Evolutionary conservation across 257 asterid genomes (phyloP).

Genomic region (Plantago ovata): DNA sequence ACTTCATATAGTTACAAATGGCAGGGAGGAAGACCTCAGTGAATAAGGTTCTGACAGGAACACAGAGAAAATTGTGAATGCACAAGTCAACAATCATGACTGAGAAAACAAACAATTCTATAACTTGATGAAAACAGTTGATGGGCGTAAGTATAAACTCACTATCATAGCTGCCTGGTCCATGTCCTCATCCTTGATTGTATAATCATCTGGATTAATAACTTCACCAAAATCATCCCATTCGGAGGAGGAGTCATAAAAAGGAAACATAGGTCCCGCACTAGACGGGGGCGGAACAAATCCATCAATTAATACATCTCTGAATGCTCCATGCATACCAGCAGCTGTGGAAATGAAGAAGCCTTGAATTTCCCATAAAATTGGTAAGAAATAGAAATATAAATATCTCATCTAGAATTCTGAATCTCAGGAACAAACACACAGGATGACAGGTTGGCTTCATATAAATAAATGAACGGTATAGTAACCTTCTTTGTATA

Average conservation of each 20-base stretch:
- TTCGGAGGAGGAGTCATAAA: slow-evolving; percentile 55
- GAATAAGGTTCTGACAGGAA: background rate
- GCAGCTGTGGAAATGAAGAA: slow-evolving; percentile 44
- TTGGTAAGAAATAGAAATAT: slow-evolving; percentile 1
- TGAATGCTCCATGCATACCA: slow-evolving; percentile 65
- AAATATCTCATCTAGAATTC: slow-evolving; percentile 3
- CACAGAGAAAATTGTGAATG: background rate
- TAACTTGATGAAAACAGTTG: slow-evolving; percentile 7
- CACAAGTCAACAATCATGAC: background rate
- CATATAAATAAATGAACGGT: background rate
- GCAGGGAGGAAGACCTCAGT: background rate
- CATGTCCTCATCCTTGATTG: slow-evolving; percentile 65
- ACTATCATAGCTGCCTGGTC: slow-evolving; percentile 57
- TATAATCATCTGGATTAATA: slow-evolving; percentile 92
- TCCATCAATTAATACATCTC: slow-evolving; percentile 87
- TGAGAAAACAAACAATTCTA: slow-evolving; percentile 1
- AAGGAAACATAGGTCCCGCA: slow-evolving; percentile 92
- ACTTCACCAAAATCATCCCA: slow-evolving; percentile 99
- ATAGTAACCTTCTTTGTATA: too few species aligned
- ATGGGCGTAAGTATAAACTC: slow-evolving; percentile 27
- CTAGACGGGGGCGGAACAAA: slow-evolving; percentile 66
- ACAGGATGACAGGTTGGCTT: too few species aligned
- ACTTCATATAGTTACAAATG: background rate
- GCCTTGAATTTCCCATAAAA: slow-evolving; percentile 13
- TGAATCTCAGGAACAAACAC: slow-evolving; percentile 21